phyloP scores from a whole-genome alignment of 139 green algal genomes.

The Chlorella sp. region DNA sequence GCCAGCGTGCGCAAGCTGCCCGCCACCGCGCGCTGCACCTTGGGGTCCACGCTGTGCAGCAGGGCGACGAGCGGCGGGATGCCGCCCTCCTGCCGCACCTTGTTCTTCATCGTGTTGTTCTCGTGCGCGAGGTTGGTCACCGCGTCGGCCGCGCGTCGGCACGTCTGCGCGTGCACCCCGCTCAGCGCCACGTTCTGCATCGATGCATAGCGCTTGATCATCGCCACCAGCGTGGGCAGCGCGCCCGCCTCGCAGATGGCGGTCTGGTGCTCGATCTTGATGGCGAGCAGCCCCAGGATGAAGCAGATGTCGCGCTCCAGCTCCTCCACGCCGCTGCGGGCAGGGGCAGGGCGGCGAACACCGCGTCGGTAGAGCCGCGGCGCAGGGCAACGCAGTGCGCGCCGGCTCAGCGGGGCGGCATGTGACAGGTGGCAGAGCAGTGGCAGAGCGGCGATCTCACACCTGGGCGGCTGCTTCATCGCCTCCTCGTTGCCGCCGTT shows the following conservation, averaged over 20 bases:
- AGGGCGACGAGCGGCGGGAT: slow-evolving; percentile 92
- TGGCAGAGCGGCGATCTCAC: neutral
- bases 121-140: slow-evolving; percentile 98
- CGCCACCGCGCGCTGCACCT: slow-evolving; percentile 87
- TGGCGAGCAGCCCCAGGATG: slow-evolving; percentile 88
- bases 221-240: slow-evolving; percentile 67
- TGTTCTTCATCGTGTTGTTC: slow-evolving; percentile 92
- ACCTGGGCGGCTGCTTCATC: slow-evolving; percentile 20
- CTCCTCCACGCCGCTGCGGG: slow-evolving; percentile 59
- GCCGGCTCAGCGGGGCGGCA: too few relatives aligned
- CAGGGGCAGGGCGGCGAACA: neutral
- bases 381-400: too few relatives aligned
- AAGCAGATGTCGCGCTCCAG: slow-evolving; percentile 91
- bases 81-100: slow-evolving; percentile 82
- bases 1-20: slow-evolving; percentile 92
- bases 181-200: slow-evolving; percentile 9
- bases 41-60: slow-evolving; percentile 83
- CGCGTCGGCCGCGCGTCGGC: slow-evolving; percentile 87
- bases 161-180: slow-evolving; percentile 37
- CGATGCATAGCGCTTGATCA: slow-evolving; percentile 59
- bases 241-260: slow-evolving; percentile 74
- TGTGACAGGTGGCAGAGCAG: too few relatives aligned
- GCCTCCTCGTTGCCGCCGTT: slow-evolving; percentile 19
- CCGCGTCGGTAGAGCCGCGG: too few relatives aligned
- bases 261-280: slow-evolving; percentile 87